Base-by-base conservation (phyloP, 331 rosid species). In the Cydonia oblonga region DNA sequence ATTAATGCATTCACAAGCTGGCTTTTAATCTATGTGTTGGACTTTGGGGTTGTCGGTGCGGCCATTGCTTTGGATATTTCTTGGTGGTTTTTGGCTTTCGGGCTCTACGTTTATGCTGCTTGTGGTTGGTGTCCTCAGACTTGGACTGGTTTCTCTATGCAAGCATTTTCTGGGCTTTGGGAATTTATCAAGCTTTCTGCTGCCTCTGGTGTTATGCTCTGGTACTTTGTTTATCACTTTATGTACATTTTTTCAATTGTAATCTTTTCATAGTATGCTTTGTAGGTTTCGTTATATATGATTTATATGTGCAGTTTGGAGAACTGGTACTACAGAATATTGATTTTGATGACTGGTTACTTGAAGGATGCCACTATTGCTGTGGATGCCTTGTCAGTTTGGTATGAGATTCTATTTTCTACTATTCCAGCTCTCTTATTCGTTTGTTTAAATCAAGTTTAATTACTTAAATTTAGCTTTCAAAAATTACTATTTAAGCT, bases 131-230 rank as follows among this genome's bases (percentile, higher is more conserved):
- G 97, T 49, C 92, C 96, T 57, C 71, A 72, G 9, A 91, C 96
- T 59, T 89, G 97, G 97, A 54, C 52, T 25, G 97, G 97, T 3
- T 85, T 85, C 71, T 91, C 97, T 0, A 1, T 58, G 5, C 81
- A 89, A 80, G 92, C 97, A 18, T 87, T 91, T 76, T 65, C 80
- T 70, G 92, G 89, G 3, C 90, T 91, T 2, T 91, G 91, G 91
- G 88, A 89, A 6, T 91, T 91, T 29, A 26, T 79, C 69, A 87
- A 84, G 72, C 89, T 89, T 33, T 91, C 97, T 35, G 71, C 80
- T 22, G 91, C 92, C 69, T 83, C 96, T 73, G 96, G 96, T 3
- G 82, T 91, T 64, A 91, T 91, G 97, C 86, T 82, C 61, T 79
- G 83, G 86, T 75, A 77, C 25, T 1, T 10, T 12, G 11, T 12